Base-by-base conservation (phyloP, 2,329 filamentous ascomycete genomes). In the Tolypocladium tropicale region DNA sequence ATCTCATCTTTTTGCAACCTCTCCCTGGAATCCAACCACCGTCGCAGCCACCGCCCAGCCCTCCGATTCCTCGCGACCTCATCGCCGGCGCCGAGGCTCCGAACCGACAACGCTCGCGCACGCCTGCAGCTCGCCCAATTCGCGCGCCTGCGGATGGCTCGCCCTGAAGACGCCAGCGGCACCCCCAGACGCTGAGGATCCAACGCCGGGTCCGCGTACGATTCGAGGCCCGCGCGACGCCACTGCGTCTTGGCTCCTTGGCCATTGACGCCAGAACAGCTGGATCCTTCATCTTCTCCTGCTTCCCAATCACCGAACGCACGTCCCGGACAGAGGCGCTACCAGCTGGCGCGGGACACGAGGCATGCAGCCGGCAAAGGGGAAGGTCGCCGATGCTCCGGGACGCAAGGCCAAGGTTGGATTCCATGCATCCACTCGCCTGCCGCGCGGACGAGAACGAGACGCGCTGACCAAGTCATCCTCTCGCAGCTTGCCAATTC, bases 401-500 rank as follows among this genome's bases (percentile, higher is more conserved):
- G 80, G 78, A 72, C 79, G 82, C 67, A 84, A 83, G 76, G 79
- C 80, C 66, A 85, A 85, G 79, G 81, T 75, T 61, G 54, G 69
- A 54, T 36, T 53, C n/a, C 30, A 2, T 16, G 16, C 28, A 52
- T 58, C 48, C 36, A 21, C 21, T 34, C 28, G n/a, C 28, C 28
- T 50, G 46, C 28, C 10, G 28, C 28, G 46, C 32, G 28, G 4
- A 7, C 18, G 23, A 33, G 16, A 21, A n/a, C 51, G 18, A 41
- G 18, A 39, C 32, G 18, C 49, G 34, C 41, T 51, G 18, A 53
- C 23, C n/a, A 3, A 12, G 12, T 6, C 14, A 30, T n/a, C 50
- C 9, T 14, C 36, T 53, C n/a, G n/a, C n/a, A 96, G 92, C 92
- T 99, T 78, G 90, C 92, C 71, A 89, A 87, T 74, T 97, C 94